Evolutionary conservation across 1,284 basidiomycete genomes (phyloP), one percentile per base, ranked within the genome.

Genomic region (Trichosporon sp.): DNA sequence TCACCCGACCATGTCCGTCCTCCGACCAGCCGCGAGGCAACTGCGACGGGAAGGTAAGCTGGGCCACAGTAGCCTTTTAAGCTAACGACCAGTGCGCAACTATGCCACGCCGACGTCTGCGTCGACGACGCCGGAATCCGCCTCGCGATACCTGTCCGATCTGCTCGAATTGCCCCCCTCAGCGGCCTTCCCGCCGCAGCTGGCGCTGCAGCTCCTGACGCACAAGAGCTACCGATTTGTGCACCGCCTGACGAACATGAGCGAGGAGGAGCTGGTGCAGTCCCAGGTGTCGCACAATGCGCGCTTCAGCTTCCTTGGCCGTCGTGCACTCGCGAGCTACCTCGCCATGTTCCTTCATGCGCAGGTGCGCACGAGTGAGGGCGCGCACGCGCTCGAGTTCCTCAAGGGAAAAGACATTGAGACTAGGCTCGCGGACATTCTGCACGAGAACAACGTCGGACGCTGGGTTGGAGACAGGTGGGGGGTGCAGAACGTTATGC

Each of bases 201-300:
- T 80, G 34, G 74, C 78, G 8, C 72, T 81, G 27, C 78, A 79
- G 63, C 75, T 77, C 60, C 69, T 80, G 52, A 80, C 78, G 7
- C 80, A 81, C 67, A 80, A 80, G 74, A 76, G 74, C 44, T 81
- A 75, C 65, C 73, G 75, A 25, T 74, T 72, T 61, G 71, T 71
- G 16, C 76, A 78, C 57, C 67, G 71, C 25, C 63, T 77, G 36
- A 52, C 64, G 16, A 64, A 68, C 62, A 63, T 64, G 59, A 63
- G 52, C 31, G 59, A 60, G 32, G 61, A 33, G 29, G 65, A 69
- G 62, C 23, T 59, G 13, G 63, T 61, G 19, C 61, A 63, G 52
- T 29, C 40, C 34, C 63, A 63, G 58, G 68, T 56, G 32, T 62
- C 72, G 14, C 76, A 80, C 64, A 80, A 80, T 66, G 72, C 71